phyloP scores from a whole-genome alignment of 768 basidiomycete genomes.

The Vararia minispora region DNA sequence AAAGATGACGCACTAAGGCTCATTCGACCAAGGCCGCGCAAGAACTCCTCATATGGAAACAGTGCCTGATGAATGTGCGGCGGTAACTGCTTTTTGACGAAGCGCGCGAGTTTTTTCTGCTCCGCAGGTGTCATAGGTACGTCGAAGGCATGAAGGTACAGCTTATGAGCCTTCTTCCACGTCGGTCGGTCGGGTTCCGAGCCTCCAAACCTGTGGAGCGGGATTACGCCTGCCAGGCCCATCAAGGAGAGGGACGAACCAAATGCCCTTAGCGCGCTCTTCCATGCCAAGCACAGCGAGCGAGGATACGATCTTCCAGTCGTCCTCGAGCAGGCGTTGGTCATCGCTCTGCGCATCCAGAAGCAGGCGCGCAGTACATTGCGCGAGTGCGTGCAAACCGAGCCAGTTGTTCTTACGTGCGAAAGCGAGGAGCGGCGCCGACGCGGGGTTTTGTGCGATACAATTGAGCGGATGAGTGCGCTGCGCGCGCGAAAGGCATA shows the following conservation, averaged over 20 bases:
- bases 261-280: slow-evolving; percentile 38
- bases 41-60: slow-evolving; percentile 70
- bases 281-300: slow-evolving; percentile 74
- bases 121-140: slow-evolving; percentile 38
- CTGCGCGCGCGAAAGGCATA: slow-evolving; percentile 58
- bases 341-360: slow-evolving; percentile 40
- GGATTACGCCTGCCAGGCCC: slow-evolving; percentile 3
- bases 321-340: slow-evolving; percentile 27
- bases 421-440: slow-evolving; percentile 45
- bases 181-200: slow-evolving; percentile 48
- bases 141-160: slow-evolving; percentile 53
- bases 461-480: slow-evolving; percentile 65
- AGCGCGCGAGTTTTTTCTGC: slow-evolving; percentile 43
- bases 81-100: slow-evolving; percentile 40
- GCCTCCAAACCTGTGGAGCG: slow-evolving; percentile 21
- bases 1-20: slow-evolving; percentile 51
- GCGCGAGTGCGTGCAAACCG: slow-evolving; percentile 62
- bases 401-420: slow-evolving; percentile 58
- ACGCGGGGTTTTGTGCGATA: slow-evolving; percentile 61
- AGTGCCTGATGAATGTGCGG: slow-evolving; percentile 42
- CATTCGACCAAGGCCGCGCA: slow-evolving; percentile 65
- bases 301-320: slow-evolving; percentile 45
- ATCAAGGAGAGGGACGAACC: slow-evolving; percentile 21
- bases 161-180: slow-evolving; percentile 56
- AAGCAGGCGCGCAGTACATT: slow-evolving; percentile 53